phyloP scores from a whole-genome alignment of 1,284 basidiomycete species.

The Sanghuangporus weigelae region DNA sequence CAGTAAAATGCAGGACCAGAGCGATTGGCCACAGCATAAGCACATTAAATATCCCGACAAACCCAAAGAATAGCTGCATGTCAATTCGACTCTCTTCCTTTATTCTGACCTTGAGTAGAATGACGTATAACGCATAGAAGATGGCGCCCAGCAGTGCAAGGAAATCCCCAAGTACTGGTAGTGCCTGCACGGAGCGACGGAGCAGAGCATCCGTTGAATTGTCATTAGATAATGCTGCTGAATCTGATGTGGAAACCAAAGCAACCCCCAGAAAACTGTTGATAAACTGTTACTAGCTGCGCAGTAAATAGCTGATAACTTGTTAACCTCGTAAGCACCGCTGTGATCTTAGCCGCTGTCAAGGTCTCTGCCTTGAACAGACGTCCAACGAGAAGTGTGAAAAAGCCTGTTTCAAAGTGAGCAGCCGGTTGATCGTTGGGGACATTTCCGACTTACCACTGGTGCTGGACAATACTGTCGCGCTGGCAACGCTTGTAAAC shows the following conservation, averaged over 20 bases:
- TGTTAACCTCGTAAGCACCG: slow-evolving; percentile 74
- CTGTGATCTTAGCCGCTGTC: slow-evolving; percentile 70
- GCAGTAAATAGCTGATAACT: background rate
- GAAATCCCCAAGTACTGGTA: slow-evolving; percentile 63
- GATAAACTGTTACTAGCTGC: slow-evolving; percentile 8
- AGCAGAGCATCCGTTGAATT: slow-evolving; percentile 5
- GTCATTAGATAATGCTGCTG: slow-evolving; percentile 29
- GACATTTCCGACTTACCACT: slow-evolving; percentile 54
- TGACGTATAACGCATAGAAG: slow-evolving; percentile 91
- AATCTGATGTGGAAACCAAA: slow-evolving; percentile 82
- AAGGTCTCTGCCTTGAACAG: slow-evolving; percentile 80
- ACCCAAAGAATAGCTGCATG: slow-evolving; percentile 93
- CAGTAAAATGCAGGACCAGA: slow-evolving; percentile 72
- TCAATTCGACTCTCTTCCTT: slow-evolving; percentile 81
- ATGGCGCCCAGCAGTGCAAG: slow-evolving; percentile 79
- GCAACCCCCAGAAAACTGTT: slow-evolving; percentile 80
- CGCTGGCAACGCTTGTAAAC: slow-evolving; percentile 87
- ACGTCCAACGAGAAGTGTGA: slow-evolving; percentile 86
- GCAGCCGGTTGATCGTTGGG: background rate
- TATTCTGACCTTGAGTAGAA: slow-evolving; percentile 86
- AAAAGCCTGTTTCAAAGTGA: slow-evolving; percentile 69
- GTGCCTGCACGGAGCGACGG: background rate
- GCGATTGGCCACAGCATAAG: slow-evolving; percentile 79
- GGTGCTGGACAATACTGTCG: slow-evolving; percentile 84
- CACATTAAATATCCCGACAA: slow-evolving; percentile 90